Percentiles rank a stretch among this genome's conserved stretches.
phyloP scores from a whole-genome alignment of 2,329 filamentous ascomycete genomes.

The Epichloe amarillans region DNA sequence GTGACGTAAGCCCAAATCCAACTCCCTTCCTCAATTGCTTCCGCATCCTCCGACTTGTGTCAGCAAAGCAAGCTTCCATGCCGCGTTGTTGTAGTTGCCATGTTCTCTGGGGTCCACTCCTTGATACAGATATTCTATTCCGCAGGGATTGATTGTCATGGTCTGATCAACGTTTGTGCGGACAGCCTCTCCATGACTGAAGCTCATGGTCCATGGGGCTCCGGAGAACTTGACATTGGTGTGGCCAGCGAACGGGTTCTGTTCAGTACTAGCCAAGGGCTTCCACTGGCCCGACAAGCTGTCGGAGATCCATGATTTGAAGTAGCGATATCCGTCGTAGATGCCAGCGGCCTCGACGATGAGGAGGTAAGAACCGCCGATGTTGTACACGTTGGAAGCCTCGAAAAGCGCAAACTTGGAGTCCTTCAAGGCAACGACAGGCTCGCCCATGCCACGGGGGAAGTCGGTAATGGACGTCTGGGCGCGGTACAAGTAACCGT shows the following conservation, averaged over 20 bases:
- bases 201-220: slow-evolving; percentile 49
- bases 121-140: slow-evolving; percentile 52
- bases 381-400: slow-evolving; percentile 51
- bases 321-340: slow-evolving; percentile 39
- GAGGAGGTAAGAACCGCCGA: slow-evolving; percentile 49
- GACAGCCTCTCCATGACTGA: slow-evolving; percentile 51
- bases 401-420: slow-evolving; percentile 45
- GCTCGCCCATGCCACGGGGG: slow-evolving; percentile 46
- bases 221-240: slow-evolving; percentile 39
- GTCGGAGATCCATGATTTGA: slow-evolving; percentile 51
- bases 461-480: slow-evolving; percentile 50
- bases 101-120: slow-evolving; percentile 28
- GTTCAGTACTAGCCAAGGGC: slow-evolving; percentile 39
- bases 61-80: neutral
- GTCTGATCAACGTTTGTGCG: slow-evolving; percentile 46
- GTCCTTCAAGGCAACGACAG: slow-evolving; percentile 34
- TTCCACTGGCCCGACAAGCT: slow-evolving; percentile 46
- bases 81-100: slow-evolving; percentile 27
- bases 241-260: slow-evolving; percentile 49
- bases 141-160: slow-evolving; percentile 49
- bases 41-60: neutral
- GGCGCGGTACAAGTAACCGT: slow-evolving; percentile 51
- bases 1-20: no score
- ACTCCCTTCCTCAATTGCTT: no score
- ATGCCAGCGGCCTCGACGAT: slow-evolving; percentile 49